Evolutionary conservation across 2,329 filamentous ascomycete species (phyloP), one percentile per base, ranked within the genome.

Genomic region (Pyricularia pennisetigena): DNA sequence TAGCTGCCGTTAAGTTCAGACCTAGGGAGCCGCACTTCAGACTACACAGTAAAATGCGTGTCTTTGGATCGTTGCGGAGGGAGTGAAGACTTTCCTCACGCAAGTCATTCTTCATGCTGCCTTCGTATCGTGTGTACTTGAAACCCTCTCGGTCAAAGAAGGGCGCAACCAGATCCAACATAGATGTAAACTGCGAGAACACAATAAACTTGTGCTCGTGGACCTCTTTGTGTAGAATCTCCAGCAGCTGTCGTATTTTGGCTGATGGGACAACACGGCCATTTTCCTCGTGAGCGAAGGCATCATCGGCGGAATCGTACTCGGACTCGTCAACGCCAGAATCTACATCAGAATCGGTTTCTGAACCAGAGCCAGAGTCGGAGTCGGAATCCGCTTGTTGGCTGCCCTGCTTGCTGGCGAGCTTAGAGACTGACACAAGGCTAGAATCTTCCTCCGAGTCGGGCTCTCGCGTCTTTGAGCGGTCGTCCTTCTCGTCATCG

Each of bases 121-220:
- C 95, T 76, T 99, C 95, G 78, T 99, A 99, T 68, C 95, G 91
- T 20, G 92, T 92, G 75, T 90, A 97, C 70, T 85, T 85, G 77
- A 97, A 90, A 16, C 88, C 87, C 16, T 90, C 88, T 65, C 88
- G 85, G 64, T 85, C 84, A 69, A 99, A 83, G 79, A 98, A 97
- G 2, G 95, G 95, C 76, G 98, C 93, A 71, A 99, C 89, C 30
- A 98, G 88, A 80, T 98, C 92, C 64, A 99, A 88, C 95, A 99
- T 99, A 0, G 93, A 95, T 0, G 95, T 99, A 79, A 99, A 99
- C 74, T 98, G 93, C 1, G 93, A 97, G 79, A 99, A 99, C 71
- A 99, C 93, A 74, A 99, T 99, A 76, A 97, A 97, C 76, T 99
- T 99, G 84, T 97, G 92, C 69, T 93, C 84, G 1, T 84, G 81